phyloP scores from a whole-genome alignment of 139 green algal genomes.

The Chlamydomonas schloesseri region DNA sequence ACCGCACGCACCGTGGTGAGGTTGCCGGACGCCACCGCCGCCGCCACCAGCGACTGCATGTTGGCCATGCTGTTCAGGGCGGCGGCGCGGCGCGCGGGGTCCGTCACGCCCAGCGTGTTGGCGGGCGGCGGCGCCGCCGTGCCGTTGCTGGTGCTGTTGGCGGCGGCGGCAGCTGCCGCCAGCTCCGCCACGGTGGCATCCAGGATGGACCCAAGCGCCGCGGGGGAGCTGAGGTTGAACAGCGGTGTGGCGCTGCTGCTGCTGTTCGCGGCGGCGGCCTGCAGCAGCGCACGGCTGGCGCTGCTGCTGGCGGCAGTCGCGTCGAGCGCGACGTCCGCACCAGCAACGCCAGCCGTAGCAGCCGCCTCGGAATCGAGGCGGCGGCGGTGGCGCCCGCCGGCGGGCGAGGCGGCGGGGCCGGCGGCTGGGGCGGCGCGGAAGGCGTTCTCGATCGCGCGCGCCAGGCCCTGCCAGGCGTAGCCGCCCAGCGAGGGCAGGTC shows the following conservation, averaged over 20 bases:
- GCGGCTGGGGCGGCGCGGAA: background rate
- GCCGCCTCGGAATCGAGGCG: too few relatives aligned
- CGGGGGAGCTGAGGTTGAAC: background rate
- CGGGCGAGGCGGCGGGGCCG: background rate
- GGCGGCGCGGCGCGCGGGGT: background rate
- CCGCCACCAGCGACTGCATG: background rate
- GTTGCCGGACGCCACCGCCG: background rate
- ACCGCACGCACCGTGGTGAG: background rate
- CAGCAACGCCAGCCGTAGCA: too few relatives aligned
- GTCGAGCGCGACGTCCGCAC: background rate
- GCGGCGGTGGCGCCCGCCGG: background rate
- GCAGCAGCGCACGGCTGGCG: background rate
- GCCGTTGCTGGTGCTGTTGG: background rate
- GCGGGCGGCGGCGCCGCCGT: background rate
- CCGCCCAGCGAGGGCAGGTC: slow-evolving; percentile 18
- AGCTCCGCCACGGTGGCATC: background rate
- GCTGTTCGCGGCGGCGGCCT: background rate
- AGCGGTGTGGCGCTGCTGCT: background rate
- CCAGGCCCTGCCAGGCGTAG: background rate
- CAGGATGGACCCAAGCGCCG: background rate
- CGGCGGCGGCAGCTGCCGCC: background rate
- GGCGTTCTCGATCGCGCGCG: background rate
- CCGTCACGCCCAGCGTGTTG: background rate
- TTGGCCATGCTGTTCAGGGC: slow-evolving; percentile 26
- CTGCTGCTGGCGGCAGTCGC: background rate